These are phyloP conservation scores for Gnaphalium uliginosum DNA, from an alignment of 129 eudicot genomes.

Conservation along the genomic window DNA sequence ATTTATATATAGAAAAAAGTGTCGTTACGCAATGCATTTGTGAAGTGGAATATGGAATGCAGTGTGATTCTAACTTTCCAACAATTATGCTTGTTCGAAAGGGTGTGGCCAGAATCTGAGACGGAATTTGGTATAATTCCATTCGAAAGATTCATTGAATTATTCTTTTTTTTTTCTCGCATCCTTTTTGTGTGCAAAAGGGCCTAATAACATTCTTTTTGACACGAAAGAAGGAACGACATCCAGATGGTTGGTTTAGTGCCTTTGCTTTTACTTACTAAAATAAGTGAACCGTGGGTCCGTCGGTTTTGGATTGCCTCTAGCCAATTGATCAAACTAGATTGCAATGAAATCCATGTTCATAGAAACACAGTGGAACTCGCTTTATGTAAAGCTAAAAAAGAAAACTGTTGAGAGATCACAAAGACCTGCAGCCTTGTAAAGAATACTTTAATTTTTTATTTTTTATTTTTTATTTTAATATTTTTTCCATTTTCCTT, in stretches of 20 bases:
- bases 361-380: slow-evolving; percentile 3
- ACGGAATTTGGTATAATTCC: neutral
- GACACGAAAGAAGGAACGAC: slow-evolving; percentile 12
- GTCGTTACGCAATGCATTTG: neutral
- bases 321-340: slow-evolving; percentile 4
- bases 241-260: slow-evolving; percentile 14
- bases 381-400: neutral
- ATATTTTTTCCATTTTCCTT: neutral
- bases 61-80: neutral
- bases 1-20: neutral
- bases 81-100: neutral
- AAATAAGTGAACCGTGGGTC: slow-evolving; percentile 8
- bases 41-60: neutral
- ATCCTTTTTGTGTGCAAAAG: neutral
- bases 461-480: too few relatives aligned
- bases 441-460: neutral
- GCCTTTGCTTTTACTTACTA: slow-evolving; percentile 15
- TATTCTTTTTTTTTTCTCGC: neutral
- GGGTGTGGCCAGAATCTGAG: neutral
- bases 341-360: slow-evolving; percentile 17
- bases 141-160: neutral
- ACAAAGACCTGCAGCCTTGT: neutral
- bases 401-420: neutral
- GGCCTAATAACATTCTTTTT: slow-evolving; percentile 10
- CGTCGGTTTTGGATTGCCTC: neutral